Percentiles rank a stretch among this genome's conserved stretches.
phyloP scores from a whole-genome alignment of 106 monocot species.

The Chionographis japonica region DNA sequence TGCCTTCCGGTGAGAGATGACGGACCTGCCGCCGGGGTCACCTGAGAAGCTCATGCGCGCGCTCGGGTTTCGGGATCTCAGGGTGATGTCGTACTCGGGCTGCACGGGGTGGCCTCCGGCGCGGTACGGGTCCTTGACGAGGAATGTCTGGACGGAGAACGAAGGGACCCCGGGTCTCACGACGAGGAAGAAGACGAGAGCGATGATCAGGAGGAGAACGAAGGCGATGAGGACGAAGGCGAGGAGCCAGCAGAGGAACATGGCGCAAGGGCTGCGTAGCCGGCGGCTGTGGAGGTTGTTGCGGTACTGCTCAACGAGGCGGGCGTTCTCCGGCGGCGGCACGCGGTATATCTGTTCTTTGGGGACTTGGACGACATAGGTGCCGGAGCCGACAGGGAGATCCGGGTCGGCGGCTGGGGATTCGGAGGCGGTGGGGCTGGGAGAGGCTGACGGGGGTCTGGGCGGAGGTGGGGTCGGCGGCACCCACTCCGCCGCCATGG shows the following conservation, averaged over 20 bases:
- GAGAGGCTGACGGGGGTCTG: not conserved
- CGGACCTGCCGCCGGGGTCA: slow-evolving; percentile 14
- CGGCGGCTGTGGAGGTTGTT: not conserved
- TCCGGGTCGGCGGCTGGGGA: not conserved
- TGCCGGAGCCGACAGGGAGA: not conserved
- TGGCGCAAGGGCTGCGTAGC: not conserved
- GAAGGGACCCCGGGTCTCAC: slow-evolving; percentile 23
- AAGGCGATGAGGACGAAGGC: not conserved
- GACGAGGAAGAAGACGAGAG: slow-evolving; percentile 11
- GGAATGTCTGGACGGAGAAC: slow-evolving; percentile 22
- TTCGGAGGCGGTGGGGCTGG: not conserved
- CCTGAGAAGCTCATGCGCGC: slow-evolving; percentile 17
- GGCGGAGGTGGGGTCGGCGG: not conserved
- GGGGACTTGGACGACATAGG: slow-evolving; percentile 50
- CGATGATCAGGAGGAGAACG: not conserved
- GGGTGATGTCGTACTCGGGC: slow-evolving; percentile 22
- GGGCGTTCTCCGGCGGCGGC: slow-evolving; percentile 46
- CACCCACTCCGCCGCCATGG: too few relatives aligned
- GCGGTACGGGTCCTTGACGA: not conserved
- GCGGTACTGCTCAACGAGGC: slow-evolving; percentile 40
- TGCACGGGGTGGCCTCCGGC: not conserved
- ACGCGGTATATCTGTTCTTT: slow-evolving; percentile 47
- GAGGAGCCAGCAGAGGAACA: slow-evolving; percentile 12
- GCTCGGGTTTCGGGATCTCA: slow-evolving; percentile 37
- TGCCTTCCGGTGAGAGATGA: not conserved